Percentiles rank a stretch among this genome's conserved stretches.
Evolutionary conservation across 23 red algal genomes (phyloP).

Genomic region (Gracilaria domingensis): DNA sequence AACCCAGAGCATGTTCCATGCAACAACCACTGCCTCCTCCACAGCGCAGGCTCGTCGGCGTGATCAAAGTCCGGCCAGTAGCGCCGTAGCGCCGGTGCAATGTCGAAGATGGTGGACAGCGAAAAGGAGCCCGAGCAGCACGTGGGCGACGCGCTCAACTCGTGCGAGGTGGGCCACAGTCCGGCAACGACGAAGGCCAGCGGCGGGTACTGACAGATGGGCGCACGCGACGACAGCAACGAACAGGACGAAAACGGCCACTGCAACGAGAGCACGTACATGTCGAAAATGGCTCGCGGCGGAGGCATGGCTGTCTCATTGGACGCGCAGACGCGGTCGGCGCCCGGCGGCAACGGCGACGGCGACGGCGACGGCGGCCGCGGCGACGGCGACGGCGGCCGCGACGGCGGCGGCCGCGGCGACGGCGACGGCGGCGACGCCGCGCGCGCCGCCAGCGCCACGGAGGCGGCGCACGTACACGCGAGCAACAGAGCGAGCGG

Average conservation of each 20-base stretch:
- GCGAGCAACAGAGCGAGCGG: neutral
- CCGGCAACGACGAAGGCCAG: conserved; percentile 38
- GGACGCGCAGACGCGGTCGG: neutral
- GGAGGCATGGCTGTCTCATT: neutral
- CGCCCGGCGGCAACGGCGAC: neutral
- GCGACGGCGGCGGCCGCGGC: neutral
- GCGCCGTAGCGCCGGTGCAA: conserved; percentile 45
- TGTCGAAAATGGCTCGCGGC: conserved; percentile 26
- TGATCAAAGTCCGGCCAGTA: conserved; percentile 51
- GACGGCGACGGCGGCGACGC: neutral
- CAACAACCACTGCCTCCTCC: conserved; percentile 38
- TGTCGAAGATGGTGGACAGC: conserved; percentile 46
- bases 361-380: neutral
- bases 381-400: too few species aligned
- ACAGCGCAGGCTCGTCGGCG: conserved; percentile 10
- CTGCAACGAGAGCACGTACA: conserved; percentile 64
- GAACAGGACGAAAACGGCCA: conserved; percentile 65
- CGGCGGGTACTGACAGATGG: conserved; percentile 41
- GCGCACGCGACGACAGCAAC: neutral
- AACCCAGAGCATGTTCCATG: conserved; percentile 57
- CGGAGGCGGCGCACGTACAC: neutral
- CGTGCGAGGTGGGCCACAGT: conserved; percentile 44
- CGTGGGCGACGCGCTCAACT: neutral
- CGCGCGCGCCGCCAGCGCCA: neutral
- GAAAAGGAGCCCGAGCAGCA: conserved; percentile 57